Conservation (phyloP, 352 stramenopile species). For the Globisporangium sylvaticum region DNA sequence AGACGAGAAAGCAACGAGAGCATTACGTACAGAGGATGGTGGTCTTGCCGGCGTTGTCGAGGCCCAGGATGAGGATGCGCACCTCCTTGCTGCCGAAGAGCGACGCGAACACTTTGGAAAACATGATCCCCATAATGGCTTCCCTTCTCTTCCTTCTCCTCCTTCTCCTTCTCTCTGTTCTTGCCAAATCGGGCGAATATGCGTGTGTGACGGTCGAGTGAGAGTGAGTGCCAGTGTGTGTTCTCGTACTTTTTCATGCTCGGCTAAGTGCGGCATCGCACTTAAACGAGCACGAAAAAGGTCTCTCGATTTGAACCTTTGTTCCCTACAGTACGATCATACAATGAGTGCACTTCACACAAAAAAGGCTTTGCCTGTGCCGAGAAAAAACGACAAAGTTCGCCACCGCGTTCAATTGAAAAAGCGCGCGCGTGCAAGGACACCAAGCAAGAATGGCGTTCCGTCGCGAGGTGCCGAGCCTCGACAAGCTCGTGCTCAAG, state of each 20-base stretch:
- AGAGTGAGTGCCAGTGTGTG: too few relatives aligned
- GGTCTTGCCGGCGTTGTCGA: constrained; percentile 99
- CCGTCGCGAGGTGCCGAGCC: constrained; percentile 70
- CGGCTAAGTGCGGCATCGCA: not conserved
- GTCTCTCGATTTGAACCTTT: not conserved
- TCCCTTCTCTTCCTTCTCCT: not conserved
- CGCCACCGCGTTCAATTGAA: not conserved
- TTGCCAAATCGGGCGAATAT: not conserved
- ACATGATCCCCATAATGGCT: constrained; percentile 94
- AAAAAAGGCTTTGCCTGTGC: too few relatives aligned
- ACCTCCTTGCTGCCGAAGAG: constrained; percentile 99
- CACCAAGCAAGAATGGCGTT: constrained; percentile 61
- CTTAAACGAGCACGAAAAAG: not conserved
- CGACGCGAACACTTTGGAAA: constrained; percentile 96
- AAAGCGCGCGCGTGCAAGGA: not conserved
- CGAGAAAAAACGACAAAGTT: too few relatives aligned
- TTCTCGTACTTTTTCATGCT: too few relatives aligned
- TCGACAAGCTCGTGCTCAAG: constrained; percentile 88
- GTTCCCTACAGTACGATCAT: too few relatives aligned
- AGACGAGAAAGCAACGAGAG: not conserved
- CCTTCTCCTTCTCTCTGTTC: not conserved
- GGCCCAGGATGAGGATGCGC: constrained; percentile 98
- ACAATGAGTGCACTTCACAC: too few relatives aligned
- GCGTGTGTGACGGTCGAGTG: not conserved
- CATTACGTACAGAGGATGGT: constrained; percentile 96